These are phyloP conservation scores for Chlorella sp. DNA, from an alignment of 139 green algal species.

Conservation along the genomic window DNA sequence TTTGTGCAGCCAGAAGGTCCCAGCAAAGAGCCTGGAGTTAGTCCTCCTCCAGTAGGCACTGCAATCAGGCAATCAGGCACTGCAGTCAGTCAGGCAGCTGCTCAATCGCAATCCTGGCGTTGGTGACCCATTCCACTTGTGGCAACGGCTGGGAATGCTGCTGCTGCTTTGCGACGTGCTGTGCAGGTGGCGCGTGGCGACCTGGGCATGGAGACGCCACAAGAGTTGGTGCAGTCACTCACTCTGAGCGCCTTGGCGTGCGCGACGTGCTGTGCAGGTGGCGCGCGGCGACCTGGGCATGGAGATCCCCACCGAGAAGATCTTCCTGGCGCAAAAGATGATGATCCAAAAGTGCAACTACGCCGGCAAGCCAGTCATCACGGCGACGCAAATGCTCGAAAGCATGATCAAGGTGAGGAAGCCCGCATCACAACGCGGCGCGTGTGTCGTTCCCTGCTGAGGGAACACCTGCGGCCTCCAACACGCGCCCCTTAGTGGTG, in stretches of 20 bases:
- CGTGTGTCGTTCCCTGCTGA: no score
- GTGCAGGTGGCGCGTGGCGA: background rate
- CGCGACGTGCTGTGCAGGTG: no score
- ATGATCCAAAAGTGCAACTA: constrained; percentile 97
- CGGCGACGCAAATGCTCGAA: constrained; percentile 84
- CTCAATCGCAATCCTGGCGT: background rate
- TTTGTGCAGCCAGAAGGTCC: background rate
- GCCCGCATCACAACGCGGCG: no score
- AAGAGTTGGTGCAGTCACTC: no score
- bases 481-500: no score
- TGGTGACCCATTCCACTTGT: background rate
- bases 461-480: no score
- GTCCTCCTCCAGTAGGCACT: no score
- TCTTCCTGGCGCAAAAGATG: constrained; percentile 99
- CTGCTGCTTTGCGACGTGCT: background rate
- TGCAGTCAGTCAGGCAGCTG: background rate
- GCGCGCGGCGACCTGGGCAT: constrained; percentile 96
- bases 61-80: background rate
- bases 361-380: constrained; percentile 93
- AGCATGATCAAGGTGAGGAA: constrained; percentile 75
- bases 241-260: no score
- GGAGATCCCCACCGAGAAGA: constrained; percentile 99
- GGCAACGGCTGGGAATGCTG: background rate
- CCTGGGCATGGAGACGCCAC: no score
- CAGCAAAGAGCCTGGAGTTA: background rate